Base-by-base conservation (phyloP, 139 green algal genomes). In the Tetraselmis striata region DNA sequence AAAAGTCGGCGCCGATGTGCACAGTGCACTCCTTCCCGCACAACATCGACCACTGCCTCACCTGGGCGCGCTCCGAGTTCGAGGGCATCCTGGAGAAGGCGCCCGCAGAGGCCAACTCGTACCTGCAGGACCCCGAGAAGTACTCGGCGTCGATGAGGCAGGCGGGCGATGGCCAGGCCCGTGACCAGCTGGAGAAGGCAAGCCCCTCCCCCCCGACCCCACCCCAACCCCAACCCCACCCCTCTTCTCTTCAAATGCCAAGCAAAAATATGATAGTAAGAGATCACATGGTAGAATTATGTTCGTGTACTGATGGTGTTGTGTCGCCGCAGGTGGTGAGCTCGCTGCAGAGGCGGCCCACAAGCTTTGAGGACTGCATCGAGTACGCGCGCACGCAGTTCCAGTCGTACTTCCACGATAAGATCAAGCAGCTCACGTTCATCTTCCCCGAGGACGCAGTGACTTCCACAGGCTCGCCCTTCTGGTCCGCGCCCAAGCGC, bases 11-110 rank as follows among this genome's bases (percentile, higher is more conserved):
- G 18, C 97, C 97, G 45, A 99, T 99, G 97, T 99, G 97, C 90
- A 99, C 97, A 0, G 81, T 99, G 77, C 97, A 99, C 92, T 97
- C 91, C 81, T 99, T 99, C 93, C 97, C 97, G 28, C 97, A 99
- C 93, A 99, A 99, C 91, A 99, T 99, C 88, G 94, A 98, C 86
- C 94, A 97, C 87, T 97, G 94, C 90, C 88, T 97, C 67, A 98
- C 95, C 18, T 98, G 94, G 91, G 96, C 96, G 22, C 85, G 93
- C 28, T 94, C 88, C 30, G 95, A 99, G 92, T 99, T 99, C 88
- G 96, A 99, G 88, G 96, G 96, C 24, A 80, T 97, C 79, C 86
- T 98, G 80, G 96, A 99, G 86, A 97, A 98, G 85, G 85, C 87
- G 5, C 93, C 92, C 1, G 82, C 87, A 1, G 96, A 99, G 84